Base-by-base conservation (phyloP, 495 filamentous ascomycete species). In the Talaromyces proteolyticus region DNA sequence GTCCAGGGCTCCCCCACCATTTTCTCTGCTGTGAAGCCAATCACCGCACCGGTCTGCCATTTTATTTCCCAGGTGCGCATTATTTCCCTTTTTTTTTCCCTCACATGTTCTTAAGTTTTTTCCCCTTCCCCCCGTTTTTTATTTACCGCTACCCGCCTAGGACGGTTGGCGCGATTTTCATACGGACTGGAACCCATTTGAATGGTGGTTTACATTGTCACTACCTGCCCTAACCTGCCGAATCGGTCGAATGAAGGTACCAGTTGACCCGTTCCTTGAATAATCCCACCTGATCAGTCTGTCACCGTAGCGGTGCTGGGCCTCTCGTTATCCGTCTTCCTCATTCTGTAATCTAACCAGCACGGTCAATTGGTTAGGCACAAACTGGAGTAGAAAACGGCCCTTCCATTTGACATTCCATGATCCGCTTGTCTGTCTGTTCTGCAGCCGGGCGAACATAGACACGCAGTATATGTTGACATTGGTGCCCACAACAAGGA, bases 251-350 rank as follows among this genome's bases (percentile, higher is more conserved):
- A 34, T 34, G 29, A 34, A 34, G 14, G 34, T 48, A 42, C 52
- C 36, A 45, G 29, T 53, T 34, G 51, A 49, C 49, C 56, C 55
- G 57, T 44, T 57, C 58, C 61, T 57, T 65, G 69, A 64, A 21
- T 8, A 14, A 34, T 34, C 29, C 29, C 29, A 34, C 29, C 29
- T 34, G 29, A 34, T 34, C 29, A 34, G 29, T 34, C 34, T 38
- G n/a, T 38, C 34, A 38, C n/a, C 34, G n/a, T 38, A 10, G n/a
- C 34, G 10, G 34, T n/a, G 10, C 10, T n/a, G 34, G 34, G 10
- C 34, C 34, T 10, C n/a, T n/a, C 34, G n/a, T 37, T 10, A 37
- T n/a, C 34, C 34, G 34, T n/a, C 34, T 37, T 37, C 34, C n/a
- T 37, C 34, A 10, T n/a, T n/a, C n/a, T n/a, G n/a, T n/a, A n/a